These are phyloP conservation scores for Sonneratia alba DNA, from an alignment of 345 rosid species.

Conservation along the genomic window DNA sequence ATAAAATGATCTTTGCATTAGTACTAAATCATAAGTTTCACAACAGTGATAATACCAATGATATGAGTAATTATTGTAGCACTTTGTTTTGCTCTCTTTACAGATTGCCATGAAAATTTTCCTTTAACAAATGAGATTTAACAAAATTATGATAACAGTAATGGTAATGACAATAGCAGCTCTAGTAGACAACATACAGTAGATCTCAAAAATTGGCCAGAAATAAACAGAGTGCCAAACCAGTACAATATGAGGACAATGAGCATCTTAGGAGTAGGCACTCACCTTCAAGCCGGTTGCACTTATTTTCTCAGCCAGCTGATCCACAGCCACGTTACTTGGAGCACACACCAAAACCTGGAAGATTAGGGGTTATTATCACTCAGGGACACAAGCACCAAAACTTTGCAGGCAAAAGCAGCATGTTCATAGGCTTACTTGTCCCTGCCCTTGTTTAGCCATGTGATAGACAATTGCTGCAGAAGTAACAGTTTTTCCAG, in stretches of 20 bases:
- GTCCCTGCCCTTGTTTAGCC: conserved; percentile 99
- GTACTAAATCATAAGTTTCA: not conserved
- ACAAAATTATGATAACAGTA: too few relatives aligned
- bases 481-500: conserved; percentile 99
- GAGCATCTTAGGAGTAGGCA: not conserved
- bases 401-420: not conserved
- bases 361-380: not conserved
- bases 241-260: not conserved
- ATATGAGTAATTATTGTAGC: not conserved
- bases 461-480: conserved; percentile 99
- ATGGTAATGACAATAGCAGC: too few relatives aligned
- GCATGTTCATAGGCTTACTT: conserved; percentile 28
- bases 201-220: not conserved
- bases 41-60: not conserved
- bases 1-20: not conserved
- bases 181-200: too few relatives aligned
- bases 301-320: conserved; percentile 98
- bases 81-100: not conserved
- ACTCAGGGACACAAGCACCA: not conserved
- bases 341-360: conserved; percentile 99
- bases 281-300: conserved; percentile 93
- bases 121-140: too few relatives aligned
- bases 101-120: not conserved
- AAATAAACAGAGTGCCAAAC: not conserved
- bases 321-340: conserved; percentile 99